Base-by-base conservation (phyloP, 2,329 filamentous ascomycete genomes). In the Pseudomassariella vexata region DNA sequence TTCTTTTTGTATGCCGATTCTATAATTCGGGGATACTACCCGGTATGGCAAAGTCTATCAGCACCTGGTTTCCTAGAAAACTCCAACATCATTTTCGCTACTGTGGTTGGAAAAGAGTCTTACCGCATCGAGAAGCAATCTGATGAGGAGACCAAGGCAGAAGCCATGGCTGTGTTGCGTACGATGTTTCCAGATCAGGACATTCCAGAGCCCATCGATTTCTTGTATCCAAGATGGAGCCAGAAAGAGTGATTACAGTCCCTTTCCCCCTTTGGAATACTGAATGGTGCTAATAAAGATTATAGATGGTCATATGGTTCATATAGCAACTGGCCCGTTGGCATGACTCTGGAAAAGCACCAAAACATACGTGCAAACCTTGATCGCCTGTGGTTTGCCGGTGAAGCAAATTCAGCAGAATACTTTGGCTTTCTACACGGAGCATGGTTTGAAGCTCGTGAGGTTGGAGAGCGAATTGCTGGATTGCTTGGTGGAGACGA, bases 401-500 rank as follows among this genome's bases (percentile, higher is more conserved):
- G 79, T 0, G 79, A 84, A 48, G 73, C 71, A 2, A 80, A 70
- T 1, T 78, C 70, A 24, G 65, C 74, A 0, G 63, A 74, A 44
- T 82, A 79, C 50, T 84, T 70, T 51, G 79, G 79, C 0, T 83
- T 78, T 52, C 42, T 83, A 48, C 79, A 84, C 17, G 76, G 74
- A 0, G 73, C 73, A 0, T 79, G 63, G 54, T 75, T 64, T 23
- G 74, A 79, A 44, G 75, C 75, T 0, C 60, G 61, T 2, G 62
- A 66, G 7, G 68, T 62, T 0, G 75, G 67, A 0, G 52, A 58
- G 24, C 57, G 57, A 2, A 53, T 73, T 20, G 66, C 64, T 2
- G 56, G 47, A 3, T 48, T 59, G 28, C 32, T 66, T 4, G 30
- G 41, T 29, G 25, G 50, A 16, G 37, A 33, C 3, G 34, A 33